Base-by-base conservation (phyloP, 345 rosid genomes). In the Trapa incisa region DNA sequence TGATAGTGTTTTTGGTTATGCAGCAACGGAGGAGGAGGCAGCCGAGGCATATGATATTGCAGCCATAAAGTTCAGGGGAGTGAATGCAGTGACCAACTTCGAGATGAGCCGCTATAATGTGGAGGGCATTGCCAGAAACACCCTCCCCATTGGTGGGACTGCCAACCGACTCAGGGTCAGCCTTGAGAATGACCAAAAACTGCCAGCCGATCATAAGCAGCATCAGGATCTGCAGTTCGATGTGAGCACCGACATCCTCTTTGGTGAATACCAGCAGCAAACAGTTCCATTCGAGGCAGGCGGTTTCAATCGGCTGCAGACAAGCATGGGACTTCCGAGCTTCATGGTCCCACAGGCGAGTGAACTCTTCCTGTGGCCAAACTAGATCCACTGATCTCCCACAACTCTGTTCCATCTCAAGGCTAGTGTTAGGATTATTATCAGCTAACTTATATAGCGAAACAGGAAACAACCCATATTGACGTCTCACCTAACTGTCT, bases 21-120 rank as follows among this genome's bases (percentile, higher is more conserved):
- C 80, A 94, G 97, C 99, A 4, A 94, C 99, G 2, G 99, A 94
- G 76, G 96, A 91, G 75, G 99, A 94, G 77, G 99, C 99, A 10
- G 99, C 97, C 1, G 97, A 91, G 79, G 99, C 99, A 29, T 94
- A 94, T 48, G 99, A 94, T 54, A 94, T 94, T 10, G 99, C 97
- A 6, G 99, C 97, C 56, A 91, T 94, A 61, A 94, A 94, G 70
- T 94, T 94, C 75, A 73, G 97, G 68, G 98, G 97, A 48, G 65
- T 78, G 62, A 93, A 91, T 52, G 99, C 97, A 0, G 99, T 94
- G 66, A 94, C 99, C 7, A 94, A 94, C 76, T 94, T 94, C 4
- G 99, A 94, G 86, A 88, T 94, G 95, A 84, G 41, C 73, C 88
- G 95, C 38, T 94, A 94, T 33, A 89, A 94, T 50, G 91, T 94